A percentile compares a stretch with the other conserved stretches of the same genome.
Conservation (phyloP, 306 rosid genomes). For the Potentilla sterilis region DNA sequence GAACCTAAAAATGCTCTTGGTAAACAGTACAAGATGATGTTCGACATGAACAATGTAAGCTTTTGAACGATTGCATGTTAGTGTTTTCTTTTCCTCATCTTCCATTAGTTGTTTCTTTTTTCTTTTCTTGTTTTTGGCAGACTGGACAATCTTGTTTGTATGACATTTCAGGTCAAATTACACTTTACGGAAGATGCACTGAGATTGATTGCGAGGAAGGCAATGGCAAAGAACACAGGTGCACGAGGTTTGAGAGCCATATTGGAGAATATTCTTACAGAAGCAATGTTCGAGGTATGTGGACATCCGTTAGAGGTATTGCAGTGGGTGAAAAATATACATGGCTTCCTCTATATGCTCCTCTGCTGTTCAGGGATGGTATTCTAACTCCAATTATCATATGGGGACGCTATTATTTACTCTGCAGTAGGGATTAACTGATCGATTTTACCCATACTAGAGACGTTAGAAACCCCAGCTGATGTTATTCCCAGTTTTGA, state of each 20-base stretch:
- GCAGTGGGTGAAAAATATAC: neutral
- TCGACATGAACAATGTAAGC: slow-evolving; percentile 63
- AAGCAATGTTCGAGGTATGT: slow-evolving; percentile 74
- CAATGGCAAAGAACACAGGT: slow-evolving; percentile 68
- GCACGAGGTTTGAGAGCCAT: slow-evolving; percentile 71
- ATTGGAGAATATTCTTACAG: slow-evolving; percentile 58
- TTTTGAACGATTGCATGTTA: slow-evolving; percentile 20
- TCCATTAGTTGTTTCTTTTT: neutral
- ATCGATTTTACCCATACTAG: neutral
- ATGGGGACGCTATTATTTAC: neutral
- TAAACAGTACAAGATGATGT: slow-evolving; percentile 72
- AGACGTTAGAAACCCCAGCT: neutral
- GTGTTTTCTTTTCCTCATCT: slow-evolving; percentile 1
- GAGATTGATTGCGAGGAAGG: slow-evolving; percentile 66
- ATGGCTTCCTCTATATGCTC: neutral
- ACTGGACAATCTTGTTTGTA: slow-evolving; percentile 1
- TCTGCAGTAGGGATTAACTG: neutral
- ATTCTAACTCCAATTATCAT: neutral
- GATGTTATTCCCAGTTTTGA: neutral
- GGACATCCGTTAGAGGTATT: neutral
- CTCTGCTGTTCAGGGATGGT: neutral
- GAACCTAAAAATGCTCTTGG: slow-evolving; percentile 71
- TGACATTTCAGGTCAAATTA: slow-evolving; percentile 47
- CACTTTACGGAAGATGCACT: slow-evolving; percentile 55
- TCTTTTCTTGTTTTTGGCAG: neutral